Conservation (phyloP, 805 yeast genomes). For the Monosporozyma servazzii region DNA sequence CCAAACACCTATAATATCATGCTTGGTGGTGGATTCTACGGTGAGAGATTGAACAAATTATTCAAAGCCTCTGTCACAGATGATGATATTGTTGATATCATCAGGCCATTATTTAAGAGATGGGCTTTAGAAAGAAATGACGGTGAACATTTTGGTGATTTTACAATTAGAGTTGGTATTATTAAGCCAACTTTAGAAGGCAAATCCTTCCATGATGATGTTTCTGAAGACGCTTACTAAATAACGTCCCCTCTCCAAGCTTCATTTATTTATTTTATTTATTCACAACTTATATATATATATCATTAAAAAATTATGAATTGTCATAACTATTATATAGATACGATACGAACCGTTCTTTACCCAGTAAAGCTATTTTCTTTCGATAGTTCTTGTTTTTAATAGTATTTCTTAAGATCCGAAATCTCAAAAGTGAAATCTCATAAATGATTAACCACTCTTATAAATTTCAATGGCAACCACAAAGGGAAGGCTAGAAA, state of each 20-base stretch:
- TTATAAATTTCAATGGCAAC: neutral
- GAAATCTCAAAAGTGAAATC: neutral
- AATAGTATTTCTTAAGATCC: neutral
- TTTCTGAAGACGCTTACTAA: constrained; percentile 61
- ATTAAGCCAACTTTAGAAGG: constrained; percentile 87
- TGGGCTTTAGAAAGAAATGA: constrained; percentile 90
- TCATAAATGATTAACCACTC: neutral
- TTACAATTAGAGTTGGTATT: constrained; percentile 76
- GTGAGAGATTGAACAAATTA: constrained; percentile 84
- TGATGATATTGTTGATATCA: constrained; percentile 67
- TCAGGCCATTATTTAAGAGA: constrained; percentile 82
- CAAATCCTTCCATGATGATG: constrained; percentile 87
- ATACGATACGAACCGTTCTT: too few species aligned
- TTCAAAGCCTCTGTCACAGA: constrained; percentile 83
- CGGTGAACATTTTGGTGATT: constrained; percentile 94
- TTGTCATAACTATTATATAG: too few species aligned
- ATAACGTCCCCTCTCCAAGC: too few species aligned
- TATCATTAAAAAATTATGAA: too few species aligned
- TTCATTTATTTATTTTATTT: neutral
- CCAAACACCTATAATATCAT: constrained; percentile 84
- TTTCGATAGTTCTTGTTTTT: neutral
- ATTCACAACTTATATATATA: neutral
- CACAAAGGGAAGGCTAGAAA: neutral
- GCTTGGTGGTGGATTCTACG: constrained; percentile 94
- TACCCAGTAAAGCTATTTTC: neutral